Evolutionary conservation across 1,284 basidiomycete genomes (phyloP).

Genomic region (Leccinum huronense): DNA sequence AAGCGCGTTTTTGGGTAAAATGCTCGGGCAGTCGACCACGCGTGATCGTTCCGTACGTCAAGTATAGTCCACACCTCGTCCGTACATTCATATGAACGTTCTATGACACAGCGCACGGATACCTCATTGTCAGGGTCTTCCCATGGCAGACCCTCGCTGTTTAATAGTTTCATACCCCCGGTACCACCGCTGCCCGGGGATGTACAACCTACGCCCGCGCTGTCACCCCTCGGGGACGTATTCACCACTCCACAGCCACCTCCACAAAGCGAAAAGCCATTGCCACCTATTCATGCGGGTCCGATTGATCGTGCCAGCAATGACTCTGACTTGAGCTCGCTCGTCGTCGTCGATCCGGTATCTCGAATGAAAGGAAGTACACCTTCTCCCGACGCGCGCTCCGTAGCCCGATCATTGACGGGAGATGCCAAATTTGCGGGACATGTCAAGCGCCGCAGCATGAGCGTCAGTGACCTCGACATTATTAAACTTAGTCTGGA

Average conservation of each 20-base stretch:
- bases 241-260: slow-evolving; percentile 42
- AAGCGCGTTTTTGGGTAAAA: slow-evolving; percentile 72
- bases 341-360: slow-evolving; percentile 54
- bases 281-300: slow-evolving; percentile 54
- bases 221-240: slow-evolving; percentile 52
- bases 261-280: slow-evolving; percentile 48
- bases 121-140: slow-evolving; percentile 24
- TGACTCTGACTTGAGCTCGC: slow-evolving; percentile 50
- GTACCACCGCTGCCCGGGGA: slow-evolving; percentile 66
- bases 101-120: slow-evolving; percentile 47
- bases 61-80: slow-evolving; percentile 9
- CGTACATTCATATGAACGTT: slow-evolving; percentile 17
- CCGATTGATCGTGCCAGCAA: slow-evolving; percentile 39
- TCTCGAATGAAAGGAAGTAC: slow-evolving; percentile 34
- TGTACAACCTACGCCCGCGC: slow-evolving; percentile 37
- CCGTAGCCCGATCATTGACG: slow-evolving; percentile 29
- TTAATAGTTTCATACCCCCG: slow-evolving; percentile 59
- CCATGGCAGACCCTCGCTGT: slow-evolving; percentile 35
- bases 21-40: slow-evolving; percentile 61
- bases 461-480: slow-evolving; percentile 71
- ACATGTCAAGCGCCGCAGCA: slow-evolving; percentile 62
- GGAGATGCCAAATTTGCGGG: slow-evolving; percentile 27
- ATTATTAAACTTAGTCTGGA: slow-evolving; percentile 46
- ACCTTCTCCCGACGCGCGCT: slow-evolving; percentile 27
- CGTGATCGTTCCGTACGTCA: slow-evolving; percentile 68